Evolutionary conservation across 2,329 filamentous ascomycete species (phyloP).

Genomic region (Diaporthe citriasiana): DNA sequence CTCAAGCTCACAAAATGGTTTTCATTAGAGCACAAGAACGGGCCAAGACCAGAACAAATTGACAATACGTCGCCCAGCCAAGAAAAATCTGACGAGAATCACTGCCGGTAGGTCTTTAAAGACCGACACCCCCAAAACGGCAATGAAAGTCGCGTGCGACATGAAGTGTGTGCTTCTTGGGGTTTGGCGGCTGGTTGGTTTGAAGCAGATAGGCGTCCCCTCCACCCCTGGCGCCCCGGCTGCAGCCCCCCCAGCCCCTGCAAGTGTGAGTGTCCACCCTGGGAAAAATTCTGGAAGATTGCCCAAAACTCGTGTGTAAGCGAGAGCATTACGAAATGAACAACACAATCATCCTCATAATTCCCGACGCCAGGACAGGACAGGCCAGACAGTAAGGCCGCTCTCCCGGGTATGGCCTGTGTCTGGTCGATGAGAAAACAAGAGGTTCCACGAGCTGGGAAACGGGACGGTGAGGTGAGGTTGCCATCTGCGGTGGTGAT

Average conservation of each 20-base stretch:
- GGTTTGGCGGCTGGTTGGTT: conserved; percentile 20
- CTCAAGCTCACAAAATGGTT: background rate
- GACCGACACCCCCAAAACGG: conserved; percentile 12
- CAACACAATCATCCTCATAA: conserved; percentile 10
- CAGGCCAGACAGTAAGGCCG: conserved; percentile 3
- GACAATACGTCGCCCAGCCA: background rate
- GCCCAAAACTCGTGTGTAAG: conserved; percentile 38
- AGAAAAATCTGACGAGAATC: background rate
- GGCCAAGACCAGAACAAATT: conserved; percentile 5
- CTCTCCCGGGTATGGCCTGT: background rate
- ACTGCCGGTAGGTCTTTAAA: background rate
- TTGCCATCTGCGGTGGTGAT: conserved; percentile 5
- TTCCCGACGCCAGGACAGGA: conserved; percentile 19
- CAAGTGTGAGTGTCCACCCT: conserved; percentile 25
- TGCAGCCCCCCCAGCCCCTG: conserved; percentile 15
- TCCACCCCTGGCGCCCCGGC: conserved; percentile 25
- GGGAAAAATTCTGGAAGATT: conserved; percentile 43
- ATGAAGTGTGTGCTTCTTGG: conserved; percentile 14
- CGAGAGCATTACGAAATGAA: conserved; percentile 42
- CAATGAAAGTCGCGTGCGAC: conserved; percentile 33
- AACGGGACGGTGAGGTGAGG: conserved; percentile 6
- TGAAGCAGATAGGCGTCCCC: conserved; percentile 26
- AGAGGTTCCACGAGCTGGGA: conserved; percentile 15
- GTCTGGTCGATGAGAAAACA: background rate
- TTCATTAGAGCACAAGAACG: conserved; percentile 6